Evolutionary conservation across 2,329 filamentous ascomycete genomes (phyloP).

Genomic region (Penicillium expansum): DNA sequence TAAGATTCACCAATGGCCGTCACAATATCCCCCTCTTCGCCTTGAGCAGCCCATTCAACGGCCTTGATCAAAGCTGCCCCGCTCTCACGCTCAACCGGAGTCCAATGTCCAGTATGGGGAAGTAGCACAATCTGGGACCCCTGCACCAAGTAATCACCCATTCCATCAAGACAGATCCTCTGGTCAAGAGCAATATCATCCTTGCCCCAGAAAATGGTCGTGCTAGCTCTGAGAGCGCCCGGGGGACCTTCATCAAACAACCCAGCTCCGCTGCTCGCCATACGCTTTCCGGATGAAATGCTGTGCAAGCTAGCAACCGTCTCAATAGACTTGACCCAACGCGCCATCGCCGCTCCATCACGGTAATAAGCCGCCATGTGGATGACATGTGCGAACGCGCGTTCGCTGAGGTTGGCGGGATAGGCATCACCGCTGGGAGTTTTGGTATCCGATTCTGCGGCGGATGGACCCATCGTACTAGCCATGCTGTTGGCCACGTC

Average conservation of each 20-base stretch:
- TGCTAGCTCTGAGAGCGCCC: conserved; percentile 51
- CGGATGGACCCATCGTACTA: conserved; percentile 51
- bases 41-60: conserved; percentile 39
- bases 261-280: conserved; percentile 39
- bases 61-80: conserved; percentile 43
- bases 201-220: conserved; percentile 55
- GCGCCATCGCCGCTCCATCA: conserved; percentile 44
- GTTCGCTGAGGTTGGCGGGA: conserved; percentile 41
- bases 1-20: conserved; percentile 32
- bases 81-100: conserved; percentile 49
- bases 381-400: conserved; percentile 48
- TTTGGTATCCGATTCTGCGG: conserved; percentile 42
- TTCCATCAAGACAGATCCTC: conserved; percentile 51
- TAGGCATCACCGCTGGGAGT: conserved; percentile 37
- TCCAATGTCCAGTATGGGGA: conserved; percentile 54
- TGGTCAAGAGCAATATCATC: conserved; percentile 52
- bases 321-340: conserved; percentile 54
- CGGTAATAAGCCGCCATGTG: conserved; percentile 56
- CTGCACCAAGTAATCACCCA: conserved; percentile 51
- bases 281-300: conserved; percentile 37
- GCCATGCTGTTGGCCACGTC: conserved; percentile 51
- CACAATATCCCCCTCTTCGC: conserved; percentile 38
- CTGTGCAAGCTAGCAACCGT: conserved; percentile 49
- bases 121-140: conserved; percentile 53
- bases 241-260: conserved; percentile 46